Conservation (phyloP, 306 rosid species). For the Citrullus amarus region DNA sequence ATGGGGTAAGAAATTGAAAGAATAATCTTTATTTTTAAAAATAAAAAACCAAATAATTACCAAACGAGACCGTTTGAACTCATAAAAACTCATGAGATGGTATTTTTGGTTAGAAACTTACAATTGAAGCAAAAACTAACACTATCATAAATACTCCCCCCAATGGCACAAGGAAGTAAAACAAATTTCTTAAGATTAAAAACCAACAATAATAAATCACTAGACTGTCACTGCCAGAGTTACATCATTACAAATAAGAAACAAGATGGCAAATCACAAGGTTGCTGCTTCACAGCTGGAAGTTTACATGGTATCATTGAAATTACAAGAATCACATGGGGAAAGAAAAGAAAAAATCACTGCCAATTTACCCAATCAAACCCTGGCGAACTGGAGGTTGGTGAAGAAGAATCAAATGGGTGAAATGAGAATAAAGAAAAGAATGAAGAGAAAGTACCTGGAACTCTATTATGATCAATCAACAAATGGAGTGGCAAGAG, state of each 20-base stretch:
- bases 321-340: conserved; percentile 6
- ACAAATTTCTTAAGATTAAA: not conserved
- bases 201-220: not conserved
- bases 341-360: not conserved
- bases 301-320: not conserved
- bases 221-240: not conserved
- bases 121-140: not conserved
- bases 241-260: not conserved
- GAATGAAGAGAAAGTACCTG: conserved; percentile 23
- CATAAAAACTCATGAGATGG: too few species aligned
- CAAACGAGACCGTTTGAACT: too few species aligned
- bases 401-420: conserved; percentile 40
- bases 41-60: too few species aligned
- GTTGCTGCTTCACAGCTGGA: not conserved
- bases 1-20: too few species aligned
- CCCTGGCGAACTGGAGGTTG: conserved; percentile 16
- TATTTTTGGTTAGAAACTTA: not conserved
- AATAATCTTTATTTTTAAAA: too few species aligned
- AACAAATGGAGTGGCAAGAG: conserved; percentile 26
- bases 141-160: not conserved
- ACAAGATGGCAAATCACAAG: not conserved
- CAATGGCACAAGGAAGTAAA: not conserved
- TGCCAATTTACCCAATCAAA: conserved; percentile 29
- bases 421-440: conserved; percentile 30
- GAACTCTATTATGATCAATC: conserved; percentile 26